Evolutionary conservation across 225 moss, liverwort and hornwort species (phyloP).

Genomic region (Bryoerythrophyllum caledonicum): DNA sequence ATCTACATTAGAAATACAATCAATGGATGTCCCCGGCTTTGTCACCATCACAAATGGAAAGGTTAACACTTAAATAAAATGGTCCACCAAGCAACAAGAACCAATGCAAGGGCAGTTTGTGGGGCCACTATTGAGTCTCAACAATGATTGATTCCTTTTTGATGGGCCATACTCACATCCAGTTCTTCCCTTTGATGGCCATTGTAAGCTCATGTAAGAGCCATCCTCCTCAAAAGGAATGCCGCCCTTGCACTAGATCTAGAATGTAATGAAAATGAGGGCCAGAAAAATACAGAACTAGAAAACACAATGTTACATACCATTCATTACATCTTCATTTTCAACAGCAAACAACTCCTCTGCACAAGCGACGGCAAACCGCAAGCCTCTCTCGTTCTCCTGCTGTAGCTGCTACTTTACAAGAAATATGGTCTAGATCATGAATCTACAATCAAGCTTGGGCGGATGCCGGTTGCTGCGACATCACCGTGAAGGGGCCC

Average conservation of each 20-base stretch:
- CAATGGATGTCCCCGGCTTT: too few species aligned
- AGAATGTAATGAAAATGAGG: neutral
- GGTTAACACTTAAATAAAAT: too few species aligned
- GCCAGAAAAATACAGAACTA: neutral
- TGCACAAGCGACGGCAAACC: too few species aligned
- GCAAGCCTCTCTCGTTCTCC: neutral
- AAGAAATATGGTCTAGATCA: constrained; percentile 4
- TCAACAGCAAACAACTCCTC: constrained; percentile 4
- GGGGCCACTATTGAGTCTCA: too few species aligned
- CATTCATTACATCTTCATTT: constrained; percentile 1
- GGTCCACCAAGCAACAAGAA: too few species aligned
- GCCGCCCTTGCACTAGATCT: neutral
- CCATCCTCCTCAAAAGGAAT: neutral
- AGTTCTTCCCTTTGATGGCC: too few species aligned
- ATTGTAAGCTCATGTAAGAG: too few species aligned
- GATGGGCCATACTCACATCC: too few species aligned
- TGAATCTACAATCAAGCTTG: constrained; percentile 40
- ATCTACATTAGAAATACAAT: too few species aligned
- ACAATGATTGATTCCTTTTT: too few species aligned
- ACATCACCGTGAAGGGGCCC: constrained; percentile 48
- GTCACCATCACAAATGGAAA: too few species aligned
- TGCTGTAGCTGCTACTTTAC: constrained; percentile 13
- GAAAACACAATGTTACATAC: constrained; percentile 2
- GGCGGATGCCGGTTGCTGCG: constrained; percentile 58
- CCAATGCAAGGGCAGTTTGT: too few species aligned